Base-by-base conservation (phyloP, 2,329 filamentous ascomycete genomes). In the Paecilomyces sp. region DNA sequence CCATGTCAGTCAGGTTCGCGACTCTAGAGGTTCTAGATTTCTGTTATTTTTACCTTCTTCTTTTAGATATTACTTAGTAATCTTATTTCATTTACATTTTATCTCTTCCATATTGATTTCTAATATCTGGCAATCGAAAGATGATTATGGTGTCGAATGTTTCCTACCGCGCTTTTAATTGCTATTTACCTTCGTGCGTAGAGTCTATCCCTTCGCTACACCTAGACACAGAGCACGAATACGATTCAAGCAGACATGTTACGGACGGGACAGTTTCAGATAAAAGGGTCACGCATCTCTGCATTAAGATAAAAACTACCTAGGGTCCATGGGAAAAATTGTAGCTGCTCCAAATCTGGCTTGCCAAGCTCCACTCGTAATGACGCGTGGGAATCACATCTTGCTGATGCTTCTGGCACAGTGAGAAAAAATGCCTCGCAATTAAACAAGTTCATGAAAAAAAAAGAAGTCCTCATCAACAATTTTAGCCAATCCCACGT, bases 401-500 rank as follows among this genome's bases (percentile, higher is more conserved):
- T 18, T 22, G n/a, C 18, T 18, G n/a, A 47, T 47, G n/a, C n/a
- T 47, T 22, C n/a, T 18, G n/a, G 41, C 41, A 47, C 41, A 47
- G 18, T 47, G 30, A 24, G 30, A 31, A 57, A 22, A 31, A 31
- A 57, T 50, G 41, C 22, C 51, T 28, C 50, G 13, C n/a, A 13
- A 41, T 57, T 12, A 25, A 15, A 33, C 31, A 33, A 2, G 11
- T 58, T 52, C 47, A n/a, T 58, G 36, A 31, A 33, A 56, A 33
- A 56, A n/a, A 56, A n/a, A 59, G n/a, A n/a, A 65, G 34, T 47
- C n/a, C 28, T n/a, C 7, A n/a, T 55, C 54, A 25, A 30, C 22
- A 25, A 30, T 53, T 15, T 30, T 18, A 53, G 51, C 28, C 24
- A 30, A 15, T 7, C n/a, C 22, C 51, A 3, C 28, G 51, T 25